A percentile compares a stretch with the other conserved stretches of the same genome.
phyloP scores from a whole-genome alignment of 805 yeast genomes.

The Brettanomyces nanus region DNA sequence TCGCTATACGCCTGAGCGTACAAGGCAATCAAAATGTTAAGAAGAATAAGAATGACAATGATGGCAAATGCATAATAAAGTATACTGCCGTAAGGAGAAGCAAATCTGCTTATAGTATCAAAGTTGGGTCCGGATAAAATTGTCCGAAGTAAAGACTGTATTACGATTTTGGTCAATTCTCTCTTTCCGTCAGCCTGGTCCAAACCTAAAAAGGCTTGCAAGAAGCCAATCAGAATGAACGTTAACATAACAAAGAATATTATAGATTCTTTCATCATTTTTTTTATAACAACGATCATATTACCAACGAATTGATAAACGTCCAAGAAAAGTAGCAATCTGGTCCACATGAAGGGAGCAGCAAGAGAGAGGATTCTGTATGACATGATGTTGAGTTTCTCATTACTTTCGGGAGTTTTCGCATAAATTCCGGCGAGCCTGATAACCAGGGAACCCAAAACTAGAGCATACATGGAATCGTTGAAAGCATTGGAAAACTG shows the following conservation, averaged over 20 bases:
- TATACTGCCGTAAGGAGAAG: slow-evolving; percentile 79
- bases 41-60: slow-evolving; percentile 62
- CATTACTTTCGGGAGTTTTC: slow-evolving; percentile 17
- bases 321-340: slow-evolving; percentile 69
- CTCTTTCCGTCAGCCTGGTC: slow-evolving; percentile 83
- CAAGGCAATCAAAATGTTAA: slow-evolving; percentile 78
- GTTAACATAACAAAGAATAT: slow-evolving; percentile 68
- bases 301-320: slow-evolving; percentile 79
- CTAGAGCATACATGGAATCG: slow-evolving; percentile 54
- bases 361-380: slow-evolving; percentile 69
- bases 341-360: slow-evolving; percentile 82
- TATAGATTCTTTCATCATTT: slow-evolving; percentile 82
- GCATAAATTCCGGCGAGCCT: slow-evolving; percentile 38
- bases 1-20: slow-evolving; percentile 78
- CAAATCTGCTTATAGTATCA: slow-evolving; percentile 59
- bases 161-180: slow-evolving; percentile 60
- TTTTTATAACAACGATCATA: slow-evolving; percentile 76
- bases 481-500: slow-evolving; percentile 78
- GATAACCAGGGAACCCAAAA: slow-evolving; percentile 44
- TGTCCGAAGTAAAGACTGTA: slow-evolving; percentile 59
- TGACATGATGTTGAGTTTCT: slow-evolving; percentile 28
- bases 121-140: slow-evolving; percentile 72
- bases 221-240: slow-evolving; percentile 68
- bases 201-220: slow-evolving; percentile 80
- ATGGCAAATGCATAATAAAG: slow-evolving; percentile 73